Base-by-base conservation (phyloP, 2,329 filamentous ascomycete genomes). In the Arthrobotrys musiformis region DNA sequence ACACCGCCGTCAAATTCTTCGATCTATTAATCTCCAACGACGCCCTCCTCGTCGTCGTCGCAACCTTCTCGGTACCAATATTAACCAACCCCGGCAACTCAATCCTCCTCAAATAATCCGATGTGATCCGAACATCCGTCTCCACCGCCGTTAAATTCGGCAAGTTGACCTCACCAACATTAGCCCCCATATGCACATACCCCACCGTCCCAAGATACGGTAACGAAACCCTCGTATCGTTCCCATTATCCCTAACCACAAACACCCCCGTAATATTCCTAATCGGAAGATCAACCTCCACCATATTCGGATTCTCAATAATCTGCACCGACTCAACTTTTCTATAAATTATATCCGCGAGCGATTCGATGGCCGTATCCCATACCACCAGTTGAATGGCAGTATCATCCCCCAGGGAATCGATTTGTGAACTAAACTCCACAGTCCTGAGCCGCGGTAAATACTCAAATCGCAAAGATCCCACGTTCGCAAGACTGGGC, bases 401-500 rank as follows among this genome's bases (percentile, higher is more conserved):
- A 7, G 26, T 33, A 35, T 35, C 28, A n/a, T 33, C 26, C 9
- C 28, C 28, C 1, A 35, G 28, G n/a, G n/a, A 35, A 35, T 62
- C 30, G 13, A 72, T 24, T 7, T 66, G 6, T 13, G 48, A 50
- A 30, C 35, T 22, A 48, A 64, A 64, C 4, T 60, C 37, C 13
- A 73, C 1, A 5, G 26, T 13, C 13, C 35, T 33, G 6, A 73
- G 30, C 4, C 24, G 17, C 1, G 69, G 69, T 1, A 73, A 28
- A 4, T 30, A 28, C n/a, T 66, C 60, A 15, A 73, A 28, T 8
- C 50, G 40, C 8, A 73, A 4, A 17, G 48, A 15, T 28, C 69
- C 61, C 0, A 73, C 24, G 37, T n/a, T 50, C 11, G 69, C 61
- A 30, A 73, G 69, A 30, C 19, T 40, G 1, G 69, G 69, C 48